Conservation (phyloP, 208 protist species). For the Vickermania ingenoplastis region DNA sequence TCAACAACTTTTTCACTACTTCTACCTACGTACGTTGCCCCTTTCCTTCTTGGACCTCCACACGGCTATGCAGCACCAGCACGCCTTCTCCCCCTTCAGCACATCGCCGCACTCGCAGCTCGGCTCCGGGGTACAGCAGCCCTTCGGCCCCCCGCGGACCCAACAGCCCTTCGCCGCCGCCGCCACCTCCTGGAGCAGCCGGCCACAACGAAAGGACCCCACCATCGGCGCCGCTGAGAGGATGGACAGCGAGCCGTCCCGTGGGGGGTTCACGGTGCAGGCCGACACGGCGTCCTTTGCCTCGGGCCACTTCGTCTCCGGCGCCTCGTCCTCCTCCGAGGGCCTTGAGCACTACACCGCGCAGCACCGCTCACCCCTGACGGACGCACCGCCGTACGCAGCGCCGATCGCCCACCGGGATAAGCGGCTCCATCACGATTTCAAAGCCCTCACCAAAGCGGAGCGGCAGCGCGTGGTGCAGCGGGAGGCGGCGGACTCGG, state of each 20-base stretch:
- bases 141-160: not conserved
- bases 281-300: not conserved
- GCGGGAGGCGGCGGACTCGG: conserved; percentile 24
- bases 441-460: conserved; percentile 56
- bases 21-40: no score
- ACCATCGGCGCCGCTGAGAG: not conserved
- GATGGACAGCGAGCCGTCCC: not conserved
- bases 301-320: not conserved
- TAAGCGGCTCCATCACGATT: conserved; percentile 43
- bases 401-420: conserved; percentile 15
- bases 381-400: conserved; percentile 9
- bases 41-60: no score
- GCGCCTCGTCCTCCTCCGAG: not conserved
- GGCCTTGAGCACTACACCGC: not conserved
- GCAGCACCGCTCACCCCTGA: not conserved
- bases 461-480: conserved; percentile 24
- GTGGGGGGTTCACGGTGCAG: not conserved
- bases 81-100: not conserved
- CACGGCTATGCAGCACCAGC: no score
- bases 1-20: no score
- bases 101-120: not conserved
- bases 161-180: not conserved
- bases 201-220: not conserved
- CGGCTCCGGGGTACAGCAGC: not conserved
- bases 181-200: not conserved